Evolutionary conservation across 805 yeast genomes (phyloP).

Genomic region (Kazachstania africana): DNA sequence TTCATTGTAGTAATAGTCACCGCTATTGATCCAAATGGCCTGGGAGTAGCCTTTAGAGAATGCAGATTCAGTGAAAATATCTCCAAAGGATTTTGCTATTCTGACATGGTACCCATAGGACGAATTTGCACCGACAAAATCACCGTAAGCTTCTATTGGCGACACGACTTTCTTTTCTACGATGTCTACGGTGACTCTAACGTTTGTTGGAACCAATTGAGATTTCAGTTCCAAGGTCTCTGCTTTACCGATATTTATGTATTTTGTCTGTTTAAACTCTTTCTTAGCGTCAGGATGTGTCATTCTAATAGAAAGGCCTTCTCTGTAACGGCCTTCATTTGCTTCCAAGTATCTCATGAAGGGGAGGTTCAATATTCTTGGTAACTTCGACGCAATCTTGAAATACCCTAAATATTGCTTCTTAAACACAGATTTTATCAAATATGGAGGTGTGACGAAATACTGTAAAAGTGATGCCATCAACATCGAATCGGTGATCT

Average conservation of each 20-base stretch:
- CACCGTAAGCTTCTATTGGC: constrained; percentile 56
- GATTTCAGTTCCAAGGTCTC: constrained; percentile 44
- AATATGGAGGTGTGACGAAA: constrained; percentile 76
- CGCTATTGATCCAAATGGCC: constrained; percentile 54
- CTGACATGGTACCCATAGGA: constrained; percentile 70
- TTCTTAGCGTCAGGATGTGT: constrained; percentile 28
- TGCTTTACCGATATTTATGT: constrained; percentile 62
- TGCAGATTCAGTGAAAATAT: constrained; percentile 60
- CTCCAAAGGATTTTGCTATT: constrained; percentile 45
- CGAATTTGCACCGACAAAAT: constrained; percentile 44
- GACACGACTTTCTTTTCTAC: constrained; percentile 52
- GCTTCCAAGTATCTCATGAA: constrained; percentile 39
- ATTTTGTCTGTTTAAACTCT: constrained; percentile 52
- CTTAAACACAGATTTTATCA: constrained; percentile 53
- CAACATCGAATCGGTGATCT: constrained; percentile 32
- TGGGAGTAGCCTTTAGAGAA: constrained; percentile 58
- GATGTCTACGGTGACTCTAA: constrained; percentile 70
- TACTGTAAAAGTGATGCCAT: constrained; percentile 65
- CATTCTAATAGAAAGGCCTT: constrained; percentile 44
- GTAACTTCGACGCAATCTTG: constrained; percentile 54
- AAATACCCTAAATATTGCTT: constrained; percentile 36
- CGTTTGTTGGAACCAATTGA: constrained; percentile 61
- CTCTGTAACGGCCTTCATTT: constrained; percentile 38
- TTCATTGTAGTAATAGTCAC: constrained; percentile 42
- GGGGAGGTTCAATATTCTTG: constrained; percentile 63